Conservation (phyloP, 768 basidiomycete species). For the Inosperma sp. region DNA sequence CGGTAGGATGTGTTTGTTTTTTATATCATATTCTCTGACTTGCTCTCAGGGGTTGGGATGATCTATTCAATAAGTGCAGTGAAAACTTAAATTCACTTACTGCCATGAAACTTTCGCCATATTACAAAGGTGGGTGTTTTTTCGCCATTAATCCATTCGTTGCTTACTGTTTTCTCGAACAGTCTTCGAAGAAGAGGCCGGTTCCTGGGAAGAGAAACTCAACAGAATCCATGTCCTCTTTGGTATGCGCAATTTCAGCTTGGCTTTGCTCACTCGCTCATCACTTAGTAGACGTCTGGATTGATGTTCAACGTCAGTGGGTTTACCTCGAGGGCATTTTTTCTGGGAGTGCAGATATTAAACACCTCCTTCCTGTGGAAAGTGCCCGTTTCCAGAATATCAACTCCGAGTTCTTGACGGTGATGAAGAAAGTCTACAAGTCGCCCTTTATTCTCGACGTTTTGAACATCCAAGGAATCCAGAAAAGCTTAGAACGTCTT, state of each 20-base stretch:
- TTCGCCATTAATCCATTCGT: neutral
- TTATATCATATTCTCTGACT: conserved; percentile 6
- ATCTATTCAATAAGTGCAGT: conserved; percentile 93
- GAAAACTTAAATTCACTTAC: conserved; percentile 94
- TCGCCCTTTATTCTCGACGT: conserved; percentile 97
- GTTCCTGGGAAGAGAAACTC: conserved; percentile 94
- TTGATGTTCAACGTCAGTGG: conserved; percentile 99
- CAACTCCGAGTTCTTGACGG: conserved; percentile 94
- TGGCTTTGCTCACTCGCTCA: conserved; percentile 8
- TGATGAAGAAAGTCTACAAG: conserved; percentile 99
- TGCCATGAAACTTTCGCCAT: conserved; percentile 97
- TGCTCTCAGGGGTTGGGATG: conserved; percentile 82
- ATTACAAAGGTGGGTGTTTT: conserved; percentile 75
- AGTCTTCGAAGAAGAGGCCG: conserved; percentile 92
- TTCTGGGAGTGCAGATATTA: conserved; percentile 99
- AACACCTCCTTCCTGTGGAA: conserved; percentile 96
- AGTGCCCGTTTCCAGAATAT: conserved; percentile 98
- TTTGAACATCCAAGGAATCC: conserved; percentile 91
- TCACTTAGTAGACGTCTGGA: conserved; percentile 78
- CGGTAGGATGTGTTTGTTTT: conserved; percentile 40
- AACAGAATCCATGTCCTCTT: conserved; percentile 96
- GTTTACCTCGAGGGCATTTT: conserved; percentile 99
- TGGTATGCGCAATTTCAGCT: conserved; percentile 43
- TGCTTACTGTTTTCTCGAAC: conserved; percentile 1
- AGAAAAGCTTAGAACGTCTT: conserved; percentile 95